Percentiles rank a stretch among this genome's conserved stretches.
These are phyloP conservation scores for Alternaria alternata DNA, from an alignment of 2,329 filamentous ascomycete genomes.

Conservation along the genomic window DNA sequence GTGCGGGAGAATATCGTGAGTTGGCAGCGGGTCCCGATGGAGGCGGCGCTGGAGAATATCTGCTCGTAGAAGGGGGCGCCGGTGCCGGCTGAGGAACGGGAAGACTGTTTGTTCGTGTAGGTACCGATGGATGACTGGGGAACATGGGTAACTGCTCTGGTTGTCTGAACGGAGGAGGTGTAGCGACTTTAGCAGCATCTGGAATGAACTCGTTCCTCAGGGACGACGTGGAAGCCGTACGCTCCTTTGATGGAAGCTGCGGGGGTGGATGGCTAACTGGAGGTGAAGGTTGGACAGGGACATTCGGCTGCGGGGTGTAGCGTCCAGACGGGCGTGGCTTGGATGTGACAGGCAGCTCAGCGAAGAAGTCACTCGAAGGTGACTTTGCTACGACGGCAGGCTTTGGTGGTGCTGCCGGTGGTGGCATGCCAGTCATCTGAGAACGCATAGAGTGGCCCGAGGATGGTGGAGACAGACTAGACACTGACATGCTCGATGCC, in stretches of 20 bases:
- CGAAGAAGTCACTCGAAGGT: constrained; percentile 56
- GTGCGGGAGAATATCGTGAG: constrained; percentile 49
- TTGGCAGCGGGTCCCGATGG: constrained; percentile 40
- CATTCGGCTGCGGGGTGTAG: constrained; percentile 49
- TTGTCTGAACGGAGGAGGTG: constrained; percentile 47
- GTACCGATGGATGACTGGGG: constrained; percentile 43
- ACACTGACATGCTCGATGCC: constrained; percentile 43
- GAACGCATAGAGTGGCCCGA: constrained; percentile 50
- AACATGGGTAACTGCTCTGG: constrained; percentile 54
- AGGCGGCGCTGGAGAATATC: constrained; percentile 46
- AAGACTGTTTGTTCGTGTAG: constrained; percentile 41
- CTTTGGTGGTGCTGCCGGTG: constrained; percentile 33
- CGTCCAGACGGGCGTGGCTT: constrained; percentile 53
- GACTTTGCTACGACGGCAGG: constrained; percentile 39
- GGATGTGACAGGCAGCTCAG: constrained; percentile 55
- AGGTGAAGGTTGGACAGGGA: constrained; percentile 37
- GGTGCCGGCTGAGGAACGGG: constrained; percentile 42
- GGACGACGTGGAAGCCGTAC: constrained; percentile 47
- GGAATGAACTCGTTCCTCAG: constrained; percentile 47
- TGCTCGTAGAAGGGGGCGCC: constrained; percentile 28
- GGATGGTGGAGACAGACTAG: constrained; percentile 52
- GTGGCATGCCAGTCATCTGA: constrained; percentile 41
- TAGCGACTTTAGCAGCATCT: constrained; percentile 30
- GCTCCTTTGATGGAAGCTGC: constrained; percentile 43
- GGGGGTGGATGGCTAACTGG: constrained; percentile 31